Evolutionary conservation across 2,329 filamentous ascomycete species (phyloP).

Genomic region (Diaporthe humulicola): DNA sequence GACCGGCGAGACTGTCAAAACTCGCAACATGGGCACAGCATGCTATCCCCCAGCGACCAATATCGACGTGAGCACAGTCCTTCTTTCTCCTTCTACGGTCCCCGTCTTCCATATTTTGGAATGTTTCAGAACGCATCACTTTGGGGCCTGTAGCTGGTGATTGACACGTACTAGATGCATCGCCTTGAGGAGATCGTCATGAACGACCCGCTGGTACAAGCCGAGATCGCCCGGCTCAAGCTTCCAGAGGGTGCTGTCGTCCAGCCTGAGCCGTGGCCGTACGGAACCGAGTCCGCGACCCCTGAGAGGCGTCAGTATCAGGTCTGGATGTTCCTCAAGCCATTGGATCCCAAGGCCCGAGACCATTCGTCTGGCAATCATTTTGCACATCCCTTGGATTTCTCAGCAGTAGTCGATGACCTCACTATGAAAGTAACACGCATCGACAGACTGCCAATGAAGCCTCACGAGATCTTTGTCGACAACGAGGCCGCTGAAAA

Average conservation of each 20-base stretch:
- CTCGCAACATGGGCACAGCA: conserved; percentile 26
- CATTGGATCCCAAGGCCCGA: conserved; percentile 67
- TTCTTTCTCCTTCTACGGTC: too few species aligned
- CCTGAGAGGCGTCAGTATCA: conserved; percentile 68
- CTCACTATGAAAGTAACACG: conserved; percentile 74
- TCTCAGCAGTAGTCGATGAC: conserved; percentile 76
- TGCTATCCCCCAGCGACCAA: conserved; percentile 34
- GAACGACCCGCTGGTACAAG: conserved; percentile 67
- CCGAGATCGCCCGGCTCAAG: conserved; percentile 72
- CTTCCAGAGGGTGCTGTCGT: conserved; percentile 71
- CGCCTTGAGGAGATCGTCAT: conserved; percentile 66
- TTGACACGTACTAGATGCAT: conserved; percentile 13
- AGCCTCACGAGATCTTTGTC: neutral
- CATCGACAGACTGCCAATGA: conserved; percentile 76
- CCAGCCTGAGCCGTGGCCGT: conserved; percentile 75
- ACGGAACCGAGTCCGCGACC: conserved; percentile 65
- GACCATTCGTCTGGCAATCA: conserved; percentile 69
- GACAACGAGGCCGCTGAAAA: conserved; percentile 72
- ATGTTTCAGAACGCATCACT: too few species aligned
- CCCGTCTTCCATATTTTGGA: too few species aligned
- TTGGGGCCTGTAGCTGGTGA: too few species aligned
- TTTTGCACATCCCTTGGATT: conserved; percentile 75
- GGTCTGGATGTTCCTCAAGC: conserved; percentile 76
- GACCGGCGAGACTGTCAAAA: conserved; percentile 2
- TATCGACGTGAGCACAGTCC: neutral